These are phyloP conservation scores for Russula foetens DNA, from an alignment of 768 basidiomycete species.

Conservation along the genomic window DNA sequence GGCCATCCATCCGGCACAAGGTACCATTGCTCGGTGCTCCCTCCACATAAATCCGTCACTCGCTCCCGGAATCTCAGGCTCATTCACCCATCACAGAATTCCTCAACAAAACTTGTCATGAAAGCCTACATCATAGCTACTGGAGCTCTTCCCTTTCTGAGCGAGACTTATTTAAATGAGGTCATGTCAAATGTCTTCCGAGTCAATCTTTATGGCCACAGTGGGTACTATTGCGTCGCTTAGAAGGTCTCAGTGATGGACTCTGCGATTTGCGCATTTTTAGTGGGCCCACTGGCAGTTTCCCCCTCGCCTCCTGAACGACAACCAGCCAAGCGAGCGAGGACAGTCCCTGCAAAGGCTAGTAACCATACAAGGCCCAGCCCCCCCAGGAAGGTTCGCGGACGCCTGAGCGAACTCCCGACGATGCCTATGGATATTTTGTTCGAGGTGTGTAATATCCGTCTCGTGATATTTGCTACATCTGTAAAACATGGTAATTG, in stretches of 20 bases:
- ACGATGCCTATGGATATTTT: slow-evolving; percentile 26
- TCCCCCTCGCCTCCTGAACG: neutral
- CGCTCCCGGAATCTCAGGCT: neutral
- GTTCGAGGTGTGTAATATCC: slow-evolving; percentile 21
- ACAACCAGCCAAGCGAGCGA: neutral
- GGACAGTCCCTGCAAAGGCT: neutral
- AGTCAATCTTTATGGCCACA: neutral
- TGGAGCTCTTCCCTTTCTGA: neutral
- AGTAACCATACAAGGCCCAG: neutral
- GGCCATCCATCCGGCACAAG: too few relatives aligned
- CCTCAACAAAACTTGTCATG: neutral
- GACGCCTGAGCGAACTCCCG: slow-evolving; percentile 13
- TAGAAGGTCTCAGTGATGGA: too few relatives aligned
- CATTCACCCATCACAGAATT: too few relatives aligned
- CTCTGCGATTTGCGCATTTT: neutral
- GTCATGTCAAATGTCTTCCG: neutral
- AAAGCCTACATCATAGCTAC: neutral
- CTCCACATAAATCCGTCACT: too few relatives aligned
- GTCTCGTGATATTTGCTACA: neutral
- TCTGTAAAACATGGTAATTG: neutral
- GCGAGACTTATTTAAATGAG: neutral
- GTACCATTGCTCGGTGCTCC: too few relatives aligned
- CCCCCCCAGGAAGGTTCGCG: neutral
- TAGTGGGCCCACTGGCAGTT: neutral
- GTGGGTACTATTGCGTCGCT: neutral